Conservation (phyloP, 768 basidiomycete species). For the Suillus ampliporus region DNA sequence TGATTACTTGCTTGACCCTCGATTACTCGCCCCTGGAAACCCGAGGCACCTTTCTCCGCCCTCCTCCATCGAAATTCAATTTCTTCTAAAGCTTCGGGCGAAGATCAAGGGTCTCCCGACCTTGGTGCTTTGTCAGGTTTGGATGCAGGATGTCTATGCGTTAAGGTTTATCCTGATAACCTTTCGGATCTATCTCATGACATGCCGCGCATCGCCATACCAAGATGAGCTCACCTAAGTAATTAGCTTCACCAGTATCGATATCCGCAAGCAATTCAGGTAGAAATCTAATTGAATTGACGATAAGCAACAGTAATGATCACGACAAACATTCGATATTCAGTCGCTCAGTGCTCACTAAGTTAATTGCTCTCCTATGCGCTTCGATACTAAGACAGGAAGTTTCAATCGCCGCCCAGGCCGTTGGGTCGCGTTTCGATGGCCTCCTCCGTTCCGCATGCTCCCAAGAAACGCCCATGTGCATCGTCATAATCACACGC, state of each 20-base stretch:
- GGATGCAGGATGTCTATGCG: not conserved
- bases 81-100: not conserved
- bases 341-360: not conserved
- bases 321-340: no score
- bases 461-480: not conserved
- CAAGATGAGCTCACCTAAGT: not conserved
- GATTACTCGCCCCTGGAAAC: no score
- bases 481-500: not conserved
- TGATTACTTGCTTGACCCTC: no score
- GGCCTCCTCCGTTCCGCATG: no score
- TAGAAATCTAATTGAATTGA: no score
- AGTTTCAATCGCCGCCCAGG: no score
- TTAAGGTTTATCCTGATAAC: not conserved
- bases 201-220: not conserved
- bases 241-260: not conserved
- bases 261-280: no score
- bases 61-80: no score
- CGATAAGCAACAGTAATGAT: no score
- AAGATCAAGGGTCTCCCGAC: not conserved
- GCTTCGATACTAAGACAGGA: constrained; percentile 3
- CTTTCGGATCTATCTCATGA: not conserved
- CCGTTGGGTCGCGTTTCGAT: no score
- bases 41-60: no score
- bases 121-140: not conserved
- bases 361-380: no score